A percentile compares a stretch with the other conserved stretches of the same genome.
phyloP scores from a whole-genome alignment of 1,139 yeast species.

The Taphrina deformans region DNA sequence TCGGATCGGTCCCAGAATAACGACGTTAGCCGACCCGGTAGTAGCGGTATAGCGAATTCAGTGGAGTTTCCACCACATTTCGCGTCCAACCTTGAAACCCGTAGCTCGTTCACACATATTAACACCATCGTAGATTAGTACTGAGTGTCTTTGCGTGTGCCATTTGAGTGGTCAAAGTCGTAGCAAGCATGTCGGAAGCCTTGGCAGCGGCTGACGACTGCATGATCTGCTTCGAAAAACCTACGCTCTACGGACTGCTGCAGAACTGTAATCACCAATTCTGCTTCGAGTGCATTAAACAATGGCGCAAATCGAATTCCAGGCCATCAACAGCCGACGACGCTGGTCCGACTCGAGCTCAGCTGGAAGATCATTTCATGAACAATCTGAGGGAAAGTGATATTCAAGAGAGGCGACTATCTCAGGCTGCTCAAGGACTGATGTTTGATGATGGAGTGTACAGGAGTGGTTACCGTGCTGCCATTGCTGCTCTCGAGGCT shows the following conservation, averaged over 20 bases:
- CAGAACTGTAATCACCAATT: conserved; percentile 17
- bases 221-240: conserved; percentile 18
- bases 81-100: background rate
- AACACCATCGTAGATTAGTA: too few species aligned
- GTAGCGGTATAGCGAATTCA: background rate
- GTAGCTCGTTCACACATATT: too few species aligned
- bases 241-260: background rate
- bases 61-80: conserved; percentile 1
- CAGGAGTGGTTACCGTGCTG: conserved; percentile 2
- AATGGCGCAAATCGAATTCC: conserved; percentile 1
- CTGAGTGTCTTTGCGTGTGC: too few species aligned
- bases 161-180: too few species aligned
- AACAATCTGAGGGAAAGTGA: background rate
- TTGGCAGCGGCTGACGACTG: conserved; percentile 19
- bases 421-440: background rate
- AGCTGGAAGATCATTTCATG: background rate
- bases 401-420: background rate
- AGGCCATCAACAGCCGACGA: background rate
- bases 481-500: background rate
- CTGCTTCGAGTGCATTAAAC: conserved; percentile 8
- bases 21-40: background rate
- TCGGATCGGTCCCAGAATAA: too few species aligned
- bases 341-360: background rate
- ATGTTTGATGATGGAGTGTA: background rate
- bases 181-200: background rate